These are phyloP conservation scores for Grosmannia penicillata DNA, from an alignment of 2,329 filamentous ascomycete species.

Conservation along the genomic window DNA sequence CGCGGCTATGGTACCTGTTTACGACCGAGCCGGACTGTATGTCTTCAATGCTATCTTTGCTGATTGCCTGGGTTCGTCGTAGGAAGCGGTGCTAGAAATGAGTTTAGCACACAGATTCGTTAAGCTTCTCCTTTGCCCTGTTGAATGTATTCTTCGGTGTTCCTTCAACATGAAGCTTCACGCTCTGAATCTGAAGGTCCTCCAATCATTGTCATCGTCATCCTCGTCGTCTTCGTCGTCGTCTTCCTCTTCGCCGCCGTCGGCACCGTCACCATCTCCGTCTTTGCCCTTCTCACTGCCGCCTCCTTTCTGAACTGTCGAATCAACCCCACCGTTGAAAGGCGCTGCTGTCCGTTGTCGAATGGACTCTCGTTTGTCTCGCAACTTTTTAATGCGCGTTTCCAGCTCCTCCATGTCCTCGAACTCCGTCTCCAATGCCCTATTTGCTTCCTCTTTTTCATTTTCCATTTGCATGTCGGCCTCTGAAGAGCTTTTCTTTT, in stretches of 20 bases:
- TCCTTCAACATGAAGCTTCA: too few relatives aligned
- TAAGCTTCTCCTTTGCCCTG: too few relatives aligned
- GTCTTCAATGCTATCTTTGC: too few relatives aligned
- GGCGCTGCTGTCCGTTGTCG: slow-evolving; percentile 11
- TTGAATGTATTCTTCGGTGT: too few relatives aligned
- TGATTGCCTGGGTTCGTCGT: too few relatives aligned
- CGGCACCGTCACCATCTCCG: slow-evolving; percentile 22
- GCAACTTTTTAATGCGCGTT: slow-evolving; percentile 50
- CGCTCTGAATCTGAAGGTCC: slow-evolving; percentile 36
- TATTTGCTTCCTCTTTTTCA: slow-evolving; percentile 61
- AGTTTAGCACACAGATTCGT: too few relatives aligned
- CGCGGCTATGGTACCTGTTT: too few relatives aligned
- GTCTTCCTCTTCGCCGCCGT: slow-evolving; percentile 23
- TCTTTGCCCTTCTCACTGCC: slow-evolving; percentile 19
- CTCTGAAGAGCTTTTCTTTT: background rate
- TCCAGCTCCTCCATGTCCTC: slow-evolving; percentile 74
- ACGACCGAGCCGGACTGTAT: too few relatives aligned
- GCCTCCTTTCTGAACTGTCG: too few relatives aligned
- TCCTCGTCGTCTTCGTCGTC: slow-evolving; percentile 29
- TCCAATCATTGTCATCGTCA: slow-evolving; percentile 40
- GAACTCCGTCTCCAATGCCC: slow-evolving; percentile 62
- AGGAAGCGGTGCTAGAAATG: too few relatives aligned
- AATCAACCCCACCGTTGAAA: too few relatives aligned
- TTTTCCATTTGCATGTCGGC: slow-evolving; percentile 32
- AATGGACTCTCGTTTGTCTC: slow-evolving; percentile 56